Percentiles rank a stretch among this genome's conserved stretches.
Evolutionary conservation across 176 grass and related monocot genomes (phyloP).

Genomic region (Avena sativa): DNA sequence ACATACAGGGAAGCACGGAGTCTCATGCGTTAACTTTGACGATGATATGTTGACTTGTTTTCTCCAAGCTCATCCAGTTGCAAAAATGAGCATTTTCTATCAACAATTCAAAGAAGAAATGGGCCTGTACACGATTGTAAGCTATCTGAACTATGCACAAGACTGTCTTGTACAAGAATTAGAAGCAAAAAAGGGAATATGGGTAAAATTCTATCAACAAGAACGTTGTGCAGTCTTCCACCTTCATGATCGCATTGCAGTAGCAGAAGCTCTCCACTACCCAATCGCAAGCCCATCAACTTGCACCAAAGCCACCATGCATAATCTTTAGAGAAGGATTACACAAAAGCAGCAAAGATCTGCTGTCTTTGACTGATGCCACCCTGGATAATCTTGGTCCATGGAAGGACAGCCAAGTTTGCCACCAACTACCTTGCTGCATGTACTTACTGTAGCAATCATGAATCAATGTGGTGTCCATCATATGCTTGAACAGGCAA

Average conservation of each 20-base stretch:
- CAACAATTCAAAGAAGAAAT: background rate
- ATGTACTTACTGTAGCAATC: background rate
- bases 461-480: background rate
- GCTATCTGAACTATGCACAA: conserved; percentile 34
- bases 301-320: conserved; percentile 5
- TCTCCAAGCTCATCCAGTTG: background rate
- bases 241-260: background rate
- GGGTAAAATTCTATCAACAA: conserved; percentile 20
- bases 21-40: background rate
- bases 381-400: background rate
- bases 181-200: background rate
- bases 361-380: background rate
- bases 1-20: background rate
- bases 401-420: conserved; percentile 2
- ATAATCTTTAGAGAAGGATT: background rate
- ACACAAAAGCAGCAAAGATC: conserved; percentile 19
- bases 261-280: background rate
- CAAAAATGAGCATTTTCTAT: conserved; percentile 23
- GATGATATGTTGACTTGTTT: background rate
- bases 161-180: background rate
- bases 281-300: background rate
- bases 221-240: background rate
- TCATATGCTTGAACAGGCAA: conserved; percentile 21
- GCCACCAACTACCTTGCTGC: background rate
- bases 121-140: conserved; percentile 24